Conservation (phyloP, 805 yeast genomes). For the Metschnikowia similis region DNA sequence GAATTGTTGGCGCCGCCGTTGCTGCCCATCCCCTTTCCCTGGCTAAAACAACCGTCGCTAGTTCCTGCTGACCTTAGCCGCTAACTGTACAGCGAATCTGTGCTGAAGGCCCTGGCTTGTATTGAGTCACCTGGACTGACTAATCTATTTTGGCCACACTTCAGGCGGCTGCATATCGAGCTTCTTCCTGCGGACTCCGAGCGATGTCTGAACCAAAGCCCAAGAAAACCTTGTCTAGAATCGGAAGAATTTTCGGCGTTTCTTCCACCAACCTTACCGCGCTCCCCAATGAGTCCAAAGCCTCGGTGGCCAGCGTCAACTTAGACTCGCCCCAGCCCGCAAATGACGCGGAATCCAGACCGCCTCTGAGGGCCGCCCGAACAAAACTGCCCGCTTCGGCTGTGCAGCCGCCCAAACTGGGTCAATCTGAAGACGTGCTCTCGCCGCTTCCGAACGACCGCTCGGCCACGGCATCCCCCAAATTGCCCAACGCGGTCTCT, state of each 20-base stretch:
- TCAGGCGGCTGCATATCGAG: too few relatives aligned
- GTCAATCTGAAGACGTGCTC: slow-evolving; percentile 16
- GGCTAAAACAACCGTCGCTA: not conserved
- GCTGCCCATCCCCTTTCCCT: too few relatives aligned
- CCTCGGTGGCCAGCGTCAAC: slow-evolving; percentile 2
- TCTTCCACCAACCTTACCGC: slow-evolving; percentile 18
- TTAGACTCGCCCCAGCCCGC: slow-evolving; percentile 3
- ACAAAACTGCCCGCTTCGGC: slow-evolving; percentile 8
- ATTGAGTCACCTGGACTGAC: too few relatives aligned
- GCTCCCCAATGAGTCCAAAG: slow-evolving; percentile 7
- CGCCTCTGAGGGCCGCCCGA: slow-evolving; percentile 5
- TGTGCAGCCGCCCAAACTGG: not conserved
- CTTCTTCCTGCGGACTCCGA: too few relatives aligned
- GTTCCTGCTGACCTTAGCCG: too few relatives aligned
- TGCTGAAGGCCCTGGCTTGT: too few relatives aligned
- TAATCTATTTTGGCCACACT: too few relatives aligned
- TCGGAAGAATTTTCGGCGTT: slow-evolving; percentile 25
- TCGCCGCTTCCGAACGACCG: slow-evolving; percentile 17
- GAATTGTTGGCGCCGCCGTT: too few relatives aligned
- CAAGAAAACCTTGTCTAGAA: slow-evolving; percentile 21
- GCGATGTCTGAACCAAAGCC: slow-evolving; percentile 21
- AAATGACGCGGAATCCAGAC: slow-evolving; percentile 5
- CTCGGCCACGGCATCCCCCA: slow-evolving; percentile 12
- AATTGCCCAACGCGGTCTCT: slow-evolving; percentile 5
- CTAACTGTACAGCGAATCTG: too few relatives aligned